These are phyloP conservation scores for Fusarium musae DNA, from an alignment of 2,329 filamentous ascomycete species.

Conservation along the genomic window DNA sequence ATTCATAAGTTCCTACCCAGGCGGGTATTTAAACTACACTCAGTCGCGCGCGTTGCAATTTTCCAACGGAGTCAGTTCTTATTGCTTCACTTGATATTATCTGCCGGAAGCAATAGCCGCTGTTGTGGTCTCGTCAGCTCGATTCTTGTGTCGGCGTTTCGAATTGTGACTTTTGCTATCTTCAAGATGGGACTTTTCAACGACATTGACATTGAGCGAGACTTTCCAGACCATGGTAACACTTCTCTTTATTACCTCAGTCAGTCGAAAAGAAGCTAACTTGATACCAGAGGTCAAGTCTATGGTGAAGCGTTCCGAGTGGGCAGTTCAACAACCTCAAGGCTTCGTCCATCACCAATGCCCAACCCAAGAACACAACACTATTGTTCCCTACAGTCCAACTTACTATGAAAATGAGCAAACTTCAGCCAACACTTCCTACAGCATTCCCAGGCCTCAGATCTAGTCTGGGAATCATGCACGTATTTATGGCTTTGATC, in stretches of 20 bases:
- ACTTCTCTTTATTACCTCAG: accelerated
- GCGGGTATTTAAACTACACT: not conserved
- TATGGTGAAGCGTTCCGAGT: not conserved
- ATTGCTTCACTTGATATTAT: not conserved
- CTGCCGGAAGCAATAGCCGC: not conserved
- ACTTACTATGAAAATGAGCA: not conserved
- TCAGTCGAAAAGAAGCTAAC: not conserved
- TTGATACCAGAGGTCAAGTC: not conserved
- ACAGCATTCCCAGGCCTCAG: constrained; percentile 21
- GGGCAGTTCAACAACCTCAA: not conserved
- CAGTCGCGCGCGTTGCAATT: not conserved
- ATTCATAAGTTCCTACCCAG: not conserved
- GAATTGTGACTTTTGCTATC: not conserved
- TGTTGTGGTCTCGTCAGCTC: not conserved
- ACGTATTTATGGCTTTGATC: constrained; percentile 14
- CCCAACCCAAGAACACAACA: not conserved
- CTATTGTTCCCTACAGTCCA: not conserved
- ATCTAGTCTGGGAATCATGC: constrained; percentile 25
- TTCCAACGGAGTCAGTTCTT: too few relatives aligned
- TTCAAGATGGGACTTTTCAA: constrained; percentile 16
- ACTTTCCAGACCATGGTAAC: constrained; percentile 7
- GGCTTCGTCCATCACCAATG: not conserved
- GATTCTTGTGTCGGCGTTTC: not conserved
- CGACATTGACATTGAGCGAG: constrained; percentile 4
- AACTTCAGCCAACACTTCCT: not conserved